Evolutionary conservation across 371 early-diverging fungal species (phyloP).

Genomic region (Dipsacomyces acuminosporus): DNA sequence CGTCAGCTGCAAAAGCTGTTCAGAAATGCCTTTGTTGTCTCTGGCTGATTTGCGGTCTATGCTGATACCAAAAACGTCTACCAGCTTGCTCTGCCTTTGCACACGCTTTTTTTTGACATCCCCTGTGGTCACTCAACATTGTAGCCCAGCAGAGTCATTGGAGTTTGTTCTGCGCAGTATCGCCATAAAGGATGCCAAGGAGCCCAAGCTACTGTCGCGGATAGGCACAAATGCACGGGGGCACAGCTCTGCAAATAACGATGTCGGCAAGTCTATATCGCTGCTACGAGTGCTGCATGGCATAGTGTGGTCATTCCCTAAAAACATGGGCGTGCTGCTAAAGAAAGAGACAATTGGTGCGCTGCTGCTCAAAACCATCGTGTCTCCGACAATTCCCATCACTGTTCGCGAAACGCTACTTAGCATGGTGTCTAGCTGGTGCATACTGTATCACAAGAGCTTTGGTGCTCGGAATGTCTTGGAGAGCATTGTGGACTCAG

Average conservation of each 20-base stretch:
- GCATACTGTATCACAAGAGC: constrained; percentile 22
- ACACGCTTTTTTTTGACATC: no score
- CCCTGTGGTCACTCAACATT: neutral
- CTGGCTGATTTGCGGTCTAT: no score
- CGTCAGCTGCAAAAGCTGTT: no score
- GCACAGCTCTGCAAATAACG: constrained; percentile 5
- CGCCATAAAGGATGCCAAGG: constrained; percentile 7
- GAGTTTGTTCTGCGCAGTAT: constrained; percentile 29
- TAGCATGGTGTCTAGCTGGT: constrained; percentile 43
- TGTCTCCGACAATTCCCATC: constrained; percentile 19
- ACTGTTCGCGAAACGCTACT: constrained; percentile 37
- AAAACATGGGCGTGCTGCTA: constrained; percentile 22
- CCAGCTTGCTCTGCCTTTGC: no score
- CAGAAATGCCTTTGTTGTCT: no score
- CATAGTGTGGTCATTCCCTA: constrained; percentile 37
- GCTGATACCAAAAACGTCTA: no score
- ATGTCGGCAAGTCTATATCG: constrained; percentile 14
- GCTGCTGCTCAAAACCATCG: constrained; percentile 17
- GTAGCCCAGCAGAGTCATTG: constrained; percentile 29
- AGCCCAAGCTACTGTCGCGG: neutral
- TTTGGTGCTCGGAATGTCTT: constrained; percentile 24
- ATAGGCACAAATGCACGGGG: neutral
- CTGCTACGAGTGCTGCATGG: constrained; percentile 35
- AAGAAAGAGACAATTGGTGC: constrained; percentile 15
- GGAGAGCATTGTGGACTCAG: constrained; percentile 30